These are phyloP conservation scores for Gaertneriomyces sp. DNA, from an alignment of 192 early-diverging fungal genomes.

Conservation along the genomic window DNA sequence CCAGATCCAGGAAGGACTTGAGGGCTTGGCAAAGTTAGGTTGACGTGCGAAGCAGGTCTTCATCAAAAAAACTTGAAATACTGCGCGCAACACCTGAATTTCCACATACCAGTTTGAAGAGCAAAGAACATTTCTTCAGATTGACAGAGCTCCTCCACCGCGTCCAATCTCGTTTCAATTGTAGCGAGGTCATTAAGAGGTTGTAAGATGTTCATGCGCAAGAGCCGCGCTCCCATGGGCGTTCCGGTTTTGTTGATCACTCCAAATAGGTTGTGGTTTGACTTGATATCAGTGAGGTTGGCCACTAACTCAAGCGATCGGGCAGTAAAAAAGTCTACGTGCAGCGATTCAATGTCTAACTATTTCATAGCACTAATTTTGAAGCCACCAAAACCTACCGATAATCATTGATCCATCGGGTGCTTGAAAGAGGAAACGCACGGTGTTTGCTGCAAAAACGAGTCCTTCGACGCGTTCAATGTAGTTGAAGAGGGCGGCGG, in stretches of 20 bases:
- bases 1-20: no score
- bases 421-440: constrained; percentile 57
- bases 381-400: constrained; percentile 13
- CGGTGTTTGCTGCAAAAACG: constrained; percentile 39
- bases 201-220: constrained; percentile 75
- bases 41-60: no score
- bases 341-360: constrained; percentile 1
- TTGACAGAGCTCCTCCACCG: constrained; percentile 42
- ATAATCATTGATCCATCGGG: constrained; percentile 49
- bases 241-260: constrained; percentile 59
- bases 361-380: not conserved
- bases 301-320: constrained; percentile 59
- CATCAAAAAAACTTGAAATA: no score
- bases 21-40: no score
- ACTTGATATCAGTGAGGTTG: constrained; percentile 47
- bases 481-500: constrained; percentile 49
- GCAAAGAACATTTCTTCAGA: no score
- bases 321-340: constrained; percentile 56
- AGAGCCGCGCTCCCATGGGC: constrained; percentile 66
- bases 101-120: no score
- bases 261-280: constrained; percentile 55
- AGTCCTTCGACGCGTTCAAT: constrained; percentile 5
- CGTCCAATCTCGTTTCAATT: constrained; percentile 55
- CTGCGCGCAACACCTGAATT: no score
- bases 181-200: constrained; percentile 54